A percentile compares a stretch with the other conserved stretches of the same genome.
These are phyloP conservation scores for Eimeria sp. DNA, from an alignment of 169 alveolate genomes.

Conservation along the genomic window DNA sequence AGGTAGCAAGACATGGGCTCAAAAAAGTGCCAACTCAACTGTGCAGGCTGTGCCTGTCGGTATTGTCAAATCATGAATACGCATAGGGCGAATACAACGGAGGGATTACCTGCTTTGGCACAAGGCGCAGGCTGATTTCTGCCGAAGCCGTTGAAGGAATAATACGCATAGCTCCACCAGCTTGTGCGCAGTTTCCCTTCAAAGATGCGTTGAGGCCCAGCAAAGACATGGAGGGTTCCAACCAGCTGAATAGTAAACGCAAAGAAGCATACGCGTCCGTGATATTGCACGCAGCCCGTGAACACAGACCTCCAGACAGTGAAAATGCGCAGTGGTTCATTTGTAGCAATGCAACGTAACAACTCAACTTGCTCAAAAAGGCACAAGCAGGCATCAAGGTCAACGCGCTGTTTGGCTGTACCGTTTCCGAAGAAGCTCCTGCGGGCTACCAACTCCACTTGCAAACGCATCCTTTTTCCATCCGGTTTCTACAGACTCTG, in stretches of 20 bases:
- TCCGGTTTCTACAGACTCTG: constrained; percentile 37
- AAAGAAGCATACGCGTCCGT: background rate
- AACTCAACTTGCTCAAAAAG: background rate
- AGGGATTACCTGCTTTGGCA: constrained; percentile 77
- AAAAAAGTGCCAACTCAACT: no score
- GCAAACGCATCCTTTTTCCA: constrained; percentile 1
- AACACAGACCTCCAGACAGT: background rate
- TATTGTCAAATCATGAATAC: background rate
- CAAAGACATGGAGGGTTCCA: constrained; percentile 74
- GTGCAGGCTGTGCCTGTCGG: background rate
- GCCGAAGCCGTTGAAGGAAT: constrained; percentile 74
- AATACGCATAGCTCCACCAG: constrained; percentile 73
- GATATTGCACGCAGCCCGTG: background rate
- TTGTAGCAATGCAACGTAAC: background rate
- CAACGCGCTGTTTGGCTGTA: background rate
- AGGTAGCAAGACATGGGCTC: background rate
- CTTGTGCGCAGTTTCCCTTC: constrained; percentile 40
- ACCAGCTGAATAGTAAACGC: constrained; percentile 47
- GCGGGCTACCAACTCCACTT: background rate
- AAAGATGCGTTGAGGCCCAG: constrained; percentile 65
- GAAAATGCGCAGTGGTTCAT: background rate
- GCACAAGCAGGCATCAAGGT: background rate
- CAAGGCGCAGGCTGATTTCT: constrained; percentile 75
- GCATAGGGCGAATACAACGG: background rate
- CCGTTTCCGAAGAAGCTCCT: constrained; percentile 57